Percentiles rank a stretch among this genome's conserved stretches.
Conservation (phyloP, 75 land plant genomes). For the Larix kaempferi region DNA sequence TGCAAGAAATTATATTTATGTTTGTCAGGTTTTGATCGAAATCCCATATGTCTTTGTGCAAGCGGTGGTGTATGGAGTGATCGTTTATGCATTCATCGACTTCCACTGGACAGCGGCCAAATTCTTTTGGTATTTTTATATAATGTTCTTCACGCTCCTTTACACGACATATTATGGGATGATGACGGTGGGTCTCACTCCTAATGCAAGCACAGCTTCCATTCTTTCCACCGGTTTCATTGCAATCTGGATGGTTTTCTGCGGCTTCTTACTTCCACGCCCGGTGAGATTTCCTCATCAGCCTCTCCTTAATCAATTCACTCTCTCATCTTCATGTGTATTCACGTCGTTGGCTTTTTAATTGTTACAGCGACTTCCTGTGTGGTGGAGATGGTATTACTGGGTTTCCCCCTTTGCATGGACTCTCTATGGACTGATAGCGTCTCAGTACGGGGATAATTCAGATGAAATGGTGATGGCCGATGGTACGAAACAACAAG, state of each 20-base stretch:
- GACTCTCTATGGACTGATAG: conserved; percentile 62
- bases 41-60: conserved; percentile 11
- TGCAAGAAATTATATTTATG: background rate
- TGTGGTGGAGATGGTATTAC: conserved; percentile 91
- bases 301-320: background rate
- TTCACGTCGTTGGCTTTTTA: background rate
- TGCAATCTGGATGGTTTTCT: conserved; percentile 16
- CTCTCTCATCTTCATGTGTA: no score
- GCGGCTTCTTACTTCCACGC: conserved; percentile 19
- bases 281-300: background rate
- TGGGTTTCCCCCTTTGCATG: conserved; percentile 71
- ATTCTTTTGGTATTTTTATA: conserved; percentile 18
- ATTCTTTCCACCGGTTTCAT: conserved; percentile 9
- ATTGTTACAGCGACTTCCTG: conserved; percentile 57
- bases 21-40: conserved; percentile 23
- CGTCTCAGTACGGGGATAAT: conserved; percentile 64
- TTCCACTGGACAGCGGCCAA: conserved; percentile 12
- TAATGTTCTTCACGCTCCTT: conserved; percentile 8
- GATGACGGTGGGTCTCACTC: conserved; percentile 18
- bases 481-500: conserved; percentile 17
- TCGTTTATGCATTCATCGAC: conserved; percentile 13
- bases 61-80: conserved; percentile 6
- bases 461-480: background rate
- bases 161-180: conserved; percentile 21
- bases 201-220: conserved; percentile 11